Conservation (phyloP, 352 stramenopile genomes). For the Pythium plurisporium region DNA sequence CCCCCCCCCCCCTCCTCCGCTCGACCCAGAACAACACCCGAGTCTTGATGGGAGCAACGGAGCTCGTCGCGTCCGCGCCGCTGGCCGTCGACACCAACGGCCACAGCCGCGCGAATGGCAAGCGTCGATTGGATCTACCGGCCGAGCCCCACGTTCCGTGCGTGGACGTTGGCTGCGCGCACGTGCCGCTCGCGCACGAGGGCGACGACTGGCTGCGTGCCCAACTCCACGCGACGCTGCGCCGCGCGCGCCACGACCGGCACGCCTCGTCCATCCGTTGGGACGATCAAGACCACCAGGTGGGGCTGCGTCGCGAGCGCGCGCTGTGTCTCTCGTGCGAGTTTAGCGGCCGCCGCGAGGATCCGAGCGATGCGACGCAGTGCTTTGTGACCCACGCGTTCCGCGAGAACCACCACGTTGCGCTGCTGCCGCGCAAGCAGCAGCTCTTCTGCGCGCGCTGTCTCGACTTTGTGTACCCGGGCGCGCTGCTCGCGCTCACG, state of each 20-base stretch:
- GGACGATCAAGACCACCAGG: not conserved
- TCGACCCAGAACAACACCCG: not conserved
- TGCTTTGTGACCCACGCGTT: conserved; percentile 72
- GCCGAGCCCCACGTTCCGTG: not conserved
- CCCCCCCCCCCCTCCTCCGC: not conserved
- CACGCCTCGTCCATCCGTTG: not conserved
- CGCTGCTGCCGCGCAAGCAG: conserved; percentile 16
- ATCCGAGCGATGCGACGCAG: conserved; percentile 20
- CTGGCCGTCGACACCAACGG: conserved; percentile 10
- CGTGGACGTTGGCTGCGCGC: not conserved
- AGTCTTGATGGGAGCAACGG: not conserved
- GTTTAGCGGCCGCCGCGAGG: conserved; percentile 39
- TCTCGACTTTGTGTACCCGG: conserved; percentile 57
- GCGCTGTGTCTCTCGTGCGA: conserved; percentile 50
- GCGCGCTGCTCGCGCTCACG: conserved; percentile 22
- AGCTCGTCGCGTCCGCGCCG: not conserved
- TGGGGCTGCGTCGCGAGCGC: conserved; percentile 15
- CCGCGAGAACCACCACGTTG: conserved; percentile 47
- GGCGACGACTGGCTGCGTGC: not conserved
- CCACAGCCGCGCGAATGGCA: not conserved
- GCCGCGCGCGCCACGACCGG: not conserved
- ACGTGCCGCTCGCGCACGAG: conserved; percentile 1
- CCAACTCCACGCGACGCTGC: conserved; percentile 11
- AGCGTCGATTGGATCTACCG: not conserved
- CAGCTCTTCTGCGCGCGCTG: conserved; percentile 58